phyloP scores from a whole-genome alignment of 2,329 filamentous ascomycete genomes.

The Calonectria hawksworthii region DNA sequence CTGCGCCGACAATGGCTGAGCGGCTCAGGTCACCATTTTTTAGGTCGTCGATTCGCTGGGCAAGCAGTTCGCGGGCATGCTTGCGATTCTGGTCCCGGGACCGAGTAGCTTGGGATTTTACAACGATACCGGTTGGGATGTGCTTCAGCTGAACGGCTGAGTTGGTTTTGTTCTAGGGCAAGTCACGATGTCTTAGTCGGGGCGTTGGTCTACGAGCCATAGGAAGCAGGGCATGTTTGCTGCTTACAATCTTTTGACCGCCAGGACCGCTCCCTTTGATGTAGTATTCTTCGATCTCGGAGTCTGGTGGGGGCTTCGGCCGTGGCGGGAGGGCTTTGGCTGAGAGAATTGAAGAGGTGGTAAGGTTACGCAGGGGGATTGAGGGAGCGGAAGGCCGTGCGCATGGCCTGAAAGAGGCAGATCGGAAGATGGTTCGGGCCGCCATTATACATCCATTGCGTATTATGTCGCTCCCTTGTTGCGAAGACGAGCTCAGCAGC shows the following conservation, averaged over 20 bases:
- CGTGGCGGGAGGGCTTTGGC: slow-evolving; percentile 79
- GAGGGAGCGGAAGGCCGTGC: slow-evolving; percentile 2
- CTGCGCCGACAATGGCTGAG: slow-evolving; percentile 72
- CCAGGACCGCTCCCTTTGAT: slow-evolving; percentile 93
- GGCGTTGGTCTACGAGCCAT: neutral
- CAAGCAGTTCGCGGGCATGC: slow-evolving; percentile 83
- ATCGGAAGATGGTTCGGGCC: slow-evolving; percentile 24
- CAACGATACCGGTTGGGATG: slow-evolving; percentile 88
- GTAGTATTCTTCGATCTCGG: slow-evolving; percentile 86
- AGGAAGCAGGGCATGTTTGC: slow-evolving; percentile 36
- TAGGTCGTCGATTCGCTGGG: slow-evolving; percentile 79
- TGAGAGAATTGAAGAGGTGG: slow-evolving; percentile 45
- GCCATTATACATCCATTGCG: slow-evolving; percentile 25
- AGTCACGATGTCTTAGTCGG: slow-evolving; percentile 16
- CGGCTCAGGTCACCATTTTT: slow-evolving; percentile 80
- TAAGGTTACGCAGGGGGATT: slow-evolving; percentile 46
- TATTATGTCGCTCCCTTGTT: neutral
- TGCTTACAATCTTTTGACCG: slow-evolving; percentile 89
- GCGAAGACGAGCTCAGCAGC: neutral
- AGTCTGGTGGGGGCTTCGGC: slow-evolving; percentile 78
- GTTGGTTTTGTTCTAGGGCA: slow-evolving; percentile 87
- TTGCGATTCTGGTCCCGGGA: slow-evolving; percentile 90
- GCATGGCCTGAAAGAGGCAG: slow-evolving; percentile 3
- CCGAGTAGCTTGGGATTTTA: slow-evolving; percentile 94
- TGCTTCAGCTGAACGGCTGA: slow-evolving; percentile 96